Conservation (phyloP, 441 rosid species). For the Euphorbia schlechtendalii region DNA sequence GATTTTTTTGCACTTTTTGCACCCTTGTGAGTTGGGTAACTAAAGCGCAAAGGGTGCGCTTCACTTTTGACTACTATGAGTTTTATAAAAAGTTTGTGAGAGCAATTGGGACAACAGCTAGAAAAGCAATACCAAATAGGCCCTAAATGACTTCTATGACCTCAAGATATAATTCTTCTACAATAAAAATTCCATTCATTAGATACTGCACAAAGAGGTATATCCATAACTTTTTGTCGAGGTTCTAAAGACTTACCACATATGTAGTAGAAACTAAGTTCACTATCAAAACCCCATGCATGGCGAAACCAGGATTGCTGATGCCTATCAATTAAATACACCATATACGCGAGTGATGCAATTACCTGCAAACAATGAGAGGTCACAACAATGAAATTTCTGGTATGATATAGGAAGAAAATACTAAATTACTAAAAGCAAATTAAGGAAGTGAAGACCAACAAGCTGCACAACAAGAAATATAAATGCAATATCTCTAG, state of each 20-base stretch:
- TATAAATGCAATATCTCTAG: conserved; percentile 88
- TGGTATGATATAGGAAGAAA: neutral
- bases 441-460: conserved; percentile 25
- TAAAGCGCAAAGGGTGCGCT: no score
- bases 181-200: neutral
- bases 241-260: conserved; percentile 61
- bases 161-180: neutral
- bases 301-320: conserved; percentile 81
- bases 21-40: no score
- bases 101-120: no score
- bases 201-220: conserved; percentile 8
- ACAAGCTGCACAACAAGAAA: conserved; percentile 93
- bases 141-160: neutral
- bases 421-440: neutral
- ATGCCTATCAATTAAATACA: conserved; percentile 66
- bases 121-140: no score
- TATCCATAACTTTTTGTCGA: conserved; percentile 11
- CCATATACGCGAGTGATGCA: conserved; percentile 83
- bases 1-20: no score
- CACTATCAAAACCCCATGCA: conserved; percentile 90
- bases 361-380: conserved; percentile 56
- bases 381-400: neutral
- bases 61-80: no score
- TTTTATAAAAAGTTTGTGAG: no score
- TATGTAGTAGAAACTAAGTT: conserved; percentile 85